phyloP scores from a whole-genome alignment of 1,284 basidiomycete genomes.

The Vanrija humicola region DNA sequence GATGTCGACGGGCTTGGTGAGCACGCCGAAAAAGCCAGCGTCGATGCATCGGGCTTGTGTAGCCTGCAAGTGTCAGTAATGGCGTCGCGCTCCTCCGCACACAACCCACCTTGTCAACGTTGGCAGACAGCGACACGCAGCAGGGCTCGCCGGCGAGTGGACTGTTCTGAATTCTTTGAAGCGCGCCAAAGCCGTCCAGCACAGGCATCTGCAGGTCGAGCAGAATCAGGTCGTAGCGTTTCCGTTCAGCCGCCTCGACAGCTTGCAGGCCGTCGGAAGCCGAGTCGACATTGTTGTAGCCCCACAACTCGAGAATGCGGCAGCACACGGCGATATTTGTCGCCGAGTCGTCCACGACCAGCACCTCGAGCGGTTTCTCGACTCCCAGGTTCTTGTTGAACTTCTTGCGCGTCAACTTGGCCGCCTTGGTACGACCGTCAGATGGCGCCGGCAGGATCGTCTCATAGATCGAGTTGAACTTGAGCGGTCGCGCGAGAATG shows the following conservation, averaged over 20 bases:
- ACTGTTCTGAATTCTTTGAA: slow-evolving; percentile 25
- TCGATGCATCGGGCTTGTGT: slow-evolving; percentile 27
- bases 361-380: slow-evolving; percentile 33
- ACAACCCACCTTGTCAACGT: slow-evolving; percentile 34
- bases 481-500: slow-evolving; percentile 42
- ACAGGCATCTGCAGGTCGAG: slow-evolving; percentile 47
- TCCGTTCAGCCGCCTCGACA: slow-evolving; percentile 32
- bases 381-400: slow-evolving; percentile 13
- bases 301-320: slow-evolving; percentile 40
- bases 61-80: slow-evolving; percentile 10
- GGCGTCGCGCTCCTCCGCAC: neutral
- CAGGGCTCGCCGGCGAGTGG: slow-evolving; percentile 35
- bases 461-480: slow-evolving; percentile 34
- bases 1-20: slow-evolving; percentile 42
- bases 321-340: slow-evolving; percentile 42
- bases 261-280: slow-evolving; percentile 40
- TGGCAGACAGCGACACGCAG: slow-evolving; percentile 43
- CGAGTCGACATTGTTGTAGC: slow-evolving; percentile 35
- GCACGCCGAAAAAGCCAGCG: slow-evolving; percentile 34
- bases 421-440: neutral
- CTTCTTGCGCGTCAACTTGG: neutral
- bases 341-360: slow-evolving; percentile 45
- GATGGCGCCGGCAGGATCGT: slow-evolving; percentile 13
- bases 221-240: slow-evolving; percentile 38
- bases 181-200: slow-evolving; percentile 36